These are phyloP conservation scores for Penicillium frequentans DNA, from an alignment of 2,329 filamentous ascomycete genomes.

Conservation along the genomic window DNA sequence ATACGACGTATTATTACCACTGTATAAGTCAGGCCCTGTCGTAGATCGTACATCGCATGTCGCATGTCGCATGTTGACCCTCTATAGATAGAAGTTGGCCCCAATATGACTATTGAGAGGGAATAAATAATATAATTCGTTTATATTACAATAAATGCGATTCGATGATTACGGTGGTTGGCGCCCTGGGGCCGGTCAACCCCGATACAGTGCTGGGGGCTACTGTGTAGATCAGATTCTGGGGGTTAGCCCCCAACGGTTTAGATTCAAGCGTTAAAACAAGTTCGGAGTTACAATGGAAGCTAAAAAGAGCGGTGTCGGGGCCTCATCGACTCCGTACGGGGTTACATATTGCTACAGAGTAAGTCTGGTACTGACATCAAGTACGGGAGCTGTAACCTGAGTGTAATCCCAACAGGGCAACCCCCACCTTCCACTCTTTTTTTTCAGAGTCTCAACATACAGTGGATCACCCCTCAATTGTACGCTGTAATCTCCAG, in stretches of 20 bases:
- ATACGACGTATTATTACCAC: background rate
- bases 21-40: background rate
- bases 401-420: constrained; percentile 3
- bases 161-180: background rate
- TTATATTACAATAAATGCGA: background rate
- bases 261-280: background rate
- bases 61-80: background rate
- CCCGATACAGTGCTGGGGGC: background rate
- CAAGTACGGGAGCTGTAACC: background rate
- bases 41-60: background rate
- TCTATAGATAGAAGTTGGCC: background rate
- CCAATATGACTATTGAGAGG: background rate
- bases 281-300: background rate
- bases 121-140: background rate
- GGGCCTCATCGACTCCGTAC: background rate
- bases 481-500: constrained; percentile 31
- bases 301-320: constrained; percentile 1
- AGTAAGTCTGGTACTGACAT: background rate
- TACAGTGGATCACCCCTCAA: constrained; percentile 20
- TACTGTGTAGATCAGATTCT: constrained; percentile 8
- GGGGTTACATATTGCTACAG: too few species aligned
- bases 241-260: constrained; percentile 12
- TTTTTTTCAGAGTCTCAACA: constrained; percentile 13
- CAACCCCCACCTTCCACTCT: constrained; percentile 7
- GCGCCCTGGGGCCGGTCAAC: background rate